A percentile compares a stretch with the other conserved stretches of the same genome.
Conservation (phyloP, 805 yeast genomes). For the Metschnikowia cubensis region DNA sequence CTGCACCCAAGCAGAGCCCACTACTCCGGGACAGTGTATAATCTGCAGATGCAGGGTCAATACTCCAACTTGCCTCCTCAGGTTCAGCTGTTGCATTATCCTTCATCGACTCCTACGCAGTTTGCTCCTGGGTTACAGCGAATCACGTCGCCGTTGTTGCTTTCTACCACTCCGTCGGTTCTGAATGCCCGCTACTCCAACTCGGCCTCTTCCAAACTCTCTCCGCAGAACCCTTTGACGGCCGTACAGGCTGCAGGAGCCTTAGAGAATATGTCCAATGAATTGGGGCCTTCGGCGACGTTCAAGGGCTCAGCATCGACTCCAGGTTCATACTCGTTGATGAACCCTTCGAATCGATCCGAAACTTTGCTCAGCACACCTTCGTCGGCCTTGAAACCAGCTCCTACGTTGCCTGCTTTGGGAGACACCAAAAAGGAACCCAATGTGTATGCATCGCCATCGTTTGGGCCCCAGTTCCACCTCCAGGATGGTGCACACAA, state of each 20-base stretch:
- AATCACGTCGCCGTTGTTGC: slow-evolving; percentile 61
- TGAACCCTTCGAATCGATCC: slow-evolving; percentile 18
- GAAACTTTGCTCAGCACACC: slow-evolving; percentile 31
- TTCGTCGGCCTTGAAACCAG: slow-evolving; percentile 30
- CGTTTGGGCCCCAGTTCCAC: slow-evolving; percentile 44
- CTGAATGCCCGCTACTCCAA: slow-evolving; percentile 35
- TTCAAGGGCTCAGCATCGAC: slow-evolving; percentile 24
- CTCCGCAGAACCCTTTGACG: slow-evolving; percentile 15
- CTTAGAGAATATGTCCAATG: slow-evolving; percentile 41
- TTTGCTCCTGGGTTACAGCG: slow-evolving; percentile 62
- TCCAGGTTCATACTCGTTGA: slow-evolving; percentile 26
- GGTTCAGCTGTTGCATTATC: slow-evolving; percentile 60
- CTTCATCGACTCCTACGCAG: slow-evolving; percentile 65
- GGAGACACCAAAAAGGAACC: slow-evolving; percentile 13
- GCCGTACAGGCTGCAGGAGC: slow-evolving; percentile 42
- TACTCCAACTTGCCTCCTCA: slow-evolving; percentile 21
- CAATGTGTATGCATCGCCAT: slow-evolving; percentile 35
- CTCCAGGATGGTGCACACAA: slow-evolving; percentile 12
- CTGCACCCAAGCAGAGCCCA: slow-evolving; percentile 11
- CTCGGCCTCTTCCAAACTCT: slow-evolving; percentile 8
- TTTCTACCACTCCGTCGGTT: slow-evolving; percentile 47
- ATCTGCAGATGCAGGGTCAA: slow-evolving; percentile 17
- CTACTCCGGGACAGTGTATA: slow-evolving; percentile 8
- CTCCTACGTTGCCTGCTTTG: slow-evolving; percentile 34
- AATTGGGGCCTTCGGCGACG: slow-evolving; percentile 42